Evolutionary conservation across 495 filamentous ascomycete genomes (phyloP).

Genomic region (Tuber indicum): DNA sequence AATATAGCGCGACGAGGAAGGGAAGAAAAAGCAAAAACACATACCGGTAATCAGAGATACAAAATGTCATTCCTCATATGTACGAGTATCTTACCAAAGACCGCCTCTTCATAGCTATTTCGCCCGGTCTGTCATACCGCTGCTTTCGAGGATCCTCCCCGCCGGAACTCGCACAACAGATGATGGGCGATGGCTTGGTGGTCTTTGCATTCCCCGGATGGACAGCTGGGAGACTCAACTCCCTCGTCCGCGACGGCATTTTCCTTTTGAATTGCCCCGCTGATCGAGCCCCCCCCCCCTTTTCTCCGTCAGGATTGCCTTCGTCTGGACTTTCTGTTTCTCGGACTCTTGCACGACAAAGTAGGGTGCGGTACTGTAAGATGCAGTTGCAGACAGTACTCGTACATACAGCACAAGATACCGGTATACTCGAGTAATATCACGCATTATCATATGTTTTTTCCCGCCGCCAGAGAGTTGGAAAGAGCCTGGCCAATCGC

Average conservation of each 20-base stretch:
- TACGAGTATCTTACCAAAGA: not conserved
- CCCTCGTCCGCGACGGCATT: constrained; percentile 1
- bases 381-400: not conserved
- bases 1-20: not conserved
- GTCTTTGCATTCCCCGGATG: not conserved
- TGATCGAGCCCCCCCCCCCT: not conserved
- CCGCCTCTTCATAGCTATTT: not conserved
- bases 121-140: not conserved
- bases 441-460: not conserved
- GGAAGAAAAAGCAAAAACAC: not conserved
- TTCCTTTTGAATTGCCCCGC: not conserved
- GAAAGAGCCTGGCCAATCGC: not conserved
- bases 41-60: not conserved
- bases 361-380: not conserved
- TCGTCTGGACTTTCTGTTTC: constrained; percentile 4
- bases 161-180: not conserved
- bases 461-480: not conserved
- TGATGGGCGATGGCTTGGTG: not conserved
- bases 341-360: not conserved
- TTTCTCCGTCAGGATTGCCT: not conserved
- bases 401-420: not conserved
- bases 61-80: not conserved
- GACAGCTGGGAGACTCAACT: not conserved
- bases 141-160: not conserved
- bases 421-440: not conserved